phyloP scores from a whole-genome alignment of 1,139 yeast species.

The Saccharomycopsis hybrid region DNA sequence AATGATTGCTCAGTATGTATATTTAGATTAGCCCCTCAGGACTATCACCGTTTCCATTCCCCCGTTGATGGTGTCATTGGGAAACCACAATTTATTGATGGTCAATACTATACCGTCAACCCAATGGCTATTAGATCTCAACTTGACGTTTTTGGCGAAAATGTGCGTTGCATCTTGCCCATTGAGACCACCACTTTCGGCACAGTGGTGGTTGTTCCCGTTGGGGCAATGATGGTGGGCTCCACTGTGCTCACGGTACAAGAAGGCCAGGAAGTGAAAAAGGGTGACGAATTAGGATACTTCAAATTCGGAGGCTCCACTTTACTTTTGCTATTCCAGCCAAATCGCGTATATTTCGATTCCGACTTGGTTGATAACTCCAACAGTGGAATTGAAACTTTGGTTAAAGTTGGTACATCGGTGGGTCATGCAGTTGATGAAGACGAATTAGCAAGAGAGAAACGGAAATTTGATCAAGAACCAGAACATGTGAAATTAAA shows the following conservation, averaged over 20 bases:
- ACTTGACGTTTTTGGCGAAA: constrained; percentile 90
- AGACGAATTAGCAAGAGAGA: constrained; percentile 44
- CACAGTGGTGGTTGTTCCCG: constrained; percentile 66
- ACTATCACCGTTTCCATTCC: constrained; percentile 87
- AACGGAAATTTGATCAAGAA: constrained; percentile 40
- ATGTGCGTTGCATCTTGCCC: constrained; percentile 71
- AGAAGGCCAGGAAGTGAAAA: constrained; percentile 48
- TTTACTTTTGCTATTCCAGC: constrained; percentile 51
- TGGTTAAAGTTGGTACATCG: constrained; percentile 86
- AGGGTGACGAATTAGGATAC: constrained; percentile 87
- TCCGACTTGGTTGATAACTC: constrained; percentile 69
- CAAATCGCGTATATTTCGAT: constrained; percentile 49
- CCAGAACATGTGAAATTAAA: constrained; percentile 44
- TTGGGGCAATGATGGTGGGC: constrained; percentile 99
- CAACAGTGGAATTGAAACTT: constrained; percentile 63
- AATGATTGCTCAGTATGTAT: constrained; percentile 60
- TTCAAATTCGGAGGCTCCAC: constrained; percentile 97
- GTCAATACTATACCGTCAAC: constrained; percentile 92
- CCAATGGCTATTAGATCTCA: constrained; percentile 94
- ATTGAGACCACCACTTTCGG: constrained; percentile 73
- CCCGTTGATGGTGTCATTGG: constrained; percentile 76
- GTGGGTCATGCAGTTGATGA: constrained; percentile 65
- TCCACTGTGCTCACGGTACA: constrained; percentile 70
- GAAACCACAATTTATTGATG: constrained; percentile 62
- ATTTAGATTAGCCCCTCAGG: constrained; percentile 93